These are phyloP conservation scores for Phytophthora citricola DNA, from an alignment of 352 stramenopile species.

Conservation along the genomic window DNA sequence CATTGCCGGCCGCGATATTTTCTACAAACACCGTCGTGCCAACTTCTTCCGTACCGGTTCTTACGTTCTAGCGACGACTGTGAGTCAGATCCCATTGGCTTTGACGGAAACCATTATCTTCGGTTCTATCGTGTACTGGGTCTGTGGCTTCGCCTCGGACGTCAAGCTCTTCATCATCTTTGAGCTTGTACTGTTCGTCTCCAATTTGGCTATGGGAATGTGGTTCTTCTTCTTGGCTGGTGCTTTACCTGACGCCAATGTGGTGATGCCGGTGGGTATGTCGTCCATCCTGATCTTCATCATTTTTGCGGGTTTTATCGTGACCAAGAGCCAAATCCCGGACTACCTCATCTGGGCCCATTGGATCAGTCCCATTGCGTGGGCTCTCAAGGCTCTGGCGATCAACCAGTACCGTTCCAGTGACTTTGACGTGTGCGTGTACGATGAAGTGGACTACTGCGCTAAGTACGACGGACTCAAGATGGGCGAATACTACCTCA, in stretches of 20 bases:
- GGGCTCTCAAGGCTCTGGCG: constrained; percentile 35
- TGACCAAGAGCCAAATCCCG: constrained; percentile 30
- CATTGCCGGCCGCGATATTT: constrained; percentile 16
- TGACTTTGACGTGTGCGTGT: constrained; percentile 32
- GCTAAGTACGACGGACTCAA: constrained; percentile 15
- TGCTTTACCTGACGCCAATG: constrained; percentile 4
- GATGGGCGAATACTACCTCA: constrained; percentile 18
- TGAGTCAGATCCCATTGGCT: constrained; percentile 20
- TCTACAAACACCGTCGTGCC: constrained; percentile 17
- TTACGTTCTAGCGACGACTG: constrained; percentile 13
- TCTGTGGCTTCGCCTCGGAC: constrained; percentile 12
- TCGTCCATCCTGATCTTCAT: constrained; percentile 31
- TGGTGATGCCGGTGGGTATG: constrained; percentile 16
- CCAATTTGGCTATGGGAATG: constrained; percentile 15
- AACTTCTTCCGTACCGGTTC: constrained; percentile 20
- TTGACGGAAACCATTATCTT: constrained; percentile 17
- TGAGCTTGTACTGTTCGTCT: constrained; percentile 12
- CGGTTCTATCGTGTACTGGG: constrained; percentile 18
- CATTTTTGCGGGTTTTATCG: constrained; percentile 35
- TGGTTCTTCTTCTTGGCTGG: constrained; percentile 14
- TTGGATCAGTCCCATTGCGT: constrained; percentile 56
- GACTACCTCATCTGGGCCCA: constrained; percentile 52
- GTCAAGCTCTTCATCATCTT: constrained; percentile 20
- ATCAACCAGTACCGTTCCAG: constrained; percentile 40
- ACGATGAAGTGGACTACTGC: constrained; percentile 23